Evolutionary conservation across 2,329 filamentous ascomycete species (phyloP).

Genomic region (Penicillium nordicum): DNA sequence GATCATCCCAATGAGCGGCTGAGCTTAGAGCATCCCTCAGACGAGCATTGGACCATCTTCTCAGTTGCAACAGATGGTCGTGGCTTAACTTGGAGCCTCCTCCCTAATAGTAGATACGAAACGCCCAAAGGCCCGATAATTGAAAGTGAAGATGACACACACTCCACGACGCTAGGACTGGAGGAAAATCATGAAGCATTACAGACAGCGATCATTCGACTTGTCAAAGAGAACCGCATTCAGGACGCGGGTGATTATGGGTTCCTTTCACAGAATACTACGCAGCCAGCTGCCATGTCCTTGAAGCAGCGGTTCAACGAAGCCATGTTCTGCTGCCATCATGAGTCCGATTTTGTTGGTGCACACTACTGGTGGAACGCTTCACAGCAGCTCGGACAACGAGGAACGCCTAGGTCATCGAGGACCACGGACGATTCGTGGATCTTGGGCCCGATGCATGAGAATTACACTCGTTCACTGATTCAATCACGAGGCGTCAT

Average conservation of each 20-base stretch:
- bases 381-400: constrained; percentile 65
- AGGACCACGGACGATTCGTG: constrained; percentile 61
- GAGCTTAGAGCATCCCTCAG: constrained; percentile 69
- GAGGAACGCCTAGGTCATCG: constrained; percentile 53
- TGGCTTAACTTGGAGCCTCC: constrained; percentile 63
- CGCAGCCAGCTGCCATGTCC: constrained; percentile 15
- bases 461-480: constrained; percentile 45
- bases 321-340: constrained; percentile 71
- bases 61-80: constrained; percentile 73
- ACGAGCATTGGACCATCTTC: constrained; percentile 77
- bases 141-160: constrained; percentile 46
- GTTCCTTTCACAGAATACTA: constrained; percentile 1
- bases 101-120: constrained; percentile 49
- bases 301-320: constrained; percentile 52
- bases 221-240: constrained; percentile 80
- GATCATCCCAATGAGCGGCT: constrained; percentile 47
- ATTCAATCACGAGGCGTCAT: constrained; percentile 33
- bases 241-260: constrained; percentile 52
- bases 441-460: constrained; percentile 70
- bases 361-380: constrained; percentile 85
- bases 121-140: constrained; percentile 61
- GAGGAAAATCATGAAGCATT: constrained; percentile 78
- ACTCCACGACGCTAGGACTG: constrained; percentile 52
- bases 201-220: constrained; percentile 73
- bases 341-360: constrained; percentile 76